Evolutionary conservation across 2,329 filamentous ascomycete species (phyloP).

Genomic region (Cercospora zeae-maydis): DNA sequence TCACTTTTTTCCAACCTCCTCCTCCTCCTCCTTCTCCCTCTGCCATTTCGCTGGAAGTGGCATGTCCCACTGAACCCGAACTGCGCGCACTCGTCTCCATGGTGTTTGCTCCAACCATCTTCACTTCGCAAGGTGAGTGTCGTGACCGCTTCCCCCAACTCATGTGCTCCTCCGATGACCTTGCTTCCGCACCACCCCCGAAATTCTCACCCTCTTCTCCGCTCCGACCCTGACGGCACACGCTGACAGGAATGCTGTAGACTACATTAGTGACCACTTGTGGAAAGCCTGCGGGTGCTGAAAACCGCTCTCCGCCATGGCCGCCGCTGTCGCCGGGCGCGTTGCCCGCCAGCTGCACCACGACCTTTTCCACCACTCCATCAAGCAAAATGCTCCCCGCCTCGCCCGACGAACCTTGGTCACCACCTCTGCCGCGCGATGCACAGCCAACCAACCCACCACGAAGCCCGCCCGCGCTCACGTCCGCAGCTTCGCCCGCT

Average conservation of each 20-base stretch:
- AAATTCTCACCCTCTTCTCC: neutral
- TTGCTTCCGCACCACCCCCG: neutral
- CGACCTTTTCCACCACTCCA: slow-evolving; percentile 28
- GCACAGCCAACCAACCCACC: slow-evolving; percentile 11
- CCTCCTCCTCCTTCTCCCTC: neutral
- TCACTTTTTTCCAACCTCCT: neutral
- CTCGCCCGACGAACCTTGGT: slow-evolving; percentile 31
- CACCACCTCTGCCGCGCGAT: slow-evolving; percentile 23
- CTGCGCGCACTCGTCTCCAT: slow-evolving; percentile 29
- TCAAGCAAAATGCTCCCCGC: slow-evolving; percentile 25
- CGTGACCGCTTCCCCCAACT: slow-evolving; percentile 8
- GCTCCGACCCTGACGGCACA: neutral
- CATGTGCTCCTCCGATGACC: neutral
- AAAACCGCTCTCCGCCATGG: neutral
- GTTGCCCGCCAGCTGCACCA: slow-evolving; percentile 33
- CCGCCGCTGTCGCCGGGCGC: slow-evolving; percentile 36
- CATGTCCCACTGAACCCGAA: neutral
- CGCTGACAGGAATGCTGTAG: slow-evolving; percentile 34
- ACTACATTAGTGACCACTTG: slow-evolving; percentile 67
- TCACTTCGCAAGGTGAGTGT: slow-evolving; percentile 50
- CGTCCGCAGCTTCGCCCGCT: slow-evolving; percentile 28
- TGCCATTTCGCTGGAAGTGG: slow-evolving; percentile 10
- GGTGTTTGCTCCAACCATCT: slow-evolving; percentile 51
- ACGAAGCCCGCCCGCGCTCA: slow-evolving; percentile 22
- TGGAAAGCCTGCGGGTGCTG: slow-evolving; percentile 64